These are phyloP conservation scores for Leishmania martiniquensis DNA, from an alignment of 208 protist genomes.

Conservation along the genomic window DNA sequence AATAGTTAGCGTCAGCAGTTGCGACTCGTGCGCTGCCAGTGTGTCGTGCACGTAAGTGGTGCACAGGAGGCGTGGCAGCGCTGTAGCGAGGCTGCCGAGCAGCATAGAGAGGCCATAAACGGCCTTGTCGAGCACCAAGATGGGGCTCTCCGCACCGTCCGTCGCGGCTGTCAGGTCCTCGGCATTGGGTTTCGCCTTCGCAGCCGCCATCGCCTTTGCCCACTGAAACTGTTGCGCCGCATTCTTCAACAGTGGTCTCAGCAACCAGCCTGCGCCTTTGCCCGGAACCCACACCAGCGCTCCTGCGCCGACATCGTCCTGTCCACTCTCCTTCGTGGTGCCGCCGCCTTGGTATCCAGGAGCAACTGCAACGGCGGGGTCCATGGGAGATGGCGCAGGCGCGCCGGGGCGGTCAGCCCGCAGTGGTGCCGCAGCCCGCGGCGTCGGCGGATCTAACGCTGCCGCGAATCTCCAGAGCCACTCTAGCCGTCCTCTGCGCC, in stretches of 20 bases:
- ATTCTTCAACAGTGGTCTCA: constrained; percentile 63
- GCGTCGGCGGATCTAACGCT: constrained; percentile 42
- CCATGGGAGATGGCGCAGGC: neutral
- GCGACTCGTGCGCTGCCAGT: constrained; percentile 47
- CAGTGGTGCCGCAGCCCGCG: constrained; percentile 8
- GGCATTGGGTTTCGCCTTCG: constrained; percentile 11
- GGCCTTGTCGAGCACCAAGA: constrained; percentile 42
- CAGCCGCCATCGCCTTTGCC: constrained; percentile 31
- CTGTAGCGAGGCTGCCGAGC: constrained; percentile 31
- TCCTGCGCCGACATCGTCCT: neutral
- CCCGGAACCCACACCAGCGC: constrained; percentile 13
- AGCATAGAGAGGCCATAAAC: constrained; percentile 34
- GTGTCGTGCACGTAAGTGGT: constrained; percentile 53
- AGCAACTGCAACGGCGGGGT: neutral
- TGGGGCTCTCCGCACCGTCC: neutral
- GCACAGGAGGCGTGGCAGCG: constrained; percentile 39
- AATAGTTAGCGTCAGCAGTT: constrained; percentile 39
- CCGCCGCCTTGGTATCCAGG: neutral
- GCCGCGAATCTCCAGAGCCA: constrained; percentile 54
- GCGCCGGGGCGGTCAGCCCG: neutral
- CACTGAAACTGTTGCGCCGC: constrained; percentile 48
- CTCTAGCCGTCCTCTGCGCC: constrained; percentile 38
- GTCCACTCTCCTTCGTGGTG: neutral
- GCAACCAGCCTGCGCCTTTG: constrained; percentile 45
- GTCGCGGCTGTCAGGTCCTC: neutral